Conservation (phyloP, 495 filamentous ascomycete genomes). For the Podospora sp. region DNA sequence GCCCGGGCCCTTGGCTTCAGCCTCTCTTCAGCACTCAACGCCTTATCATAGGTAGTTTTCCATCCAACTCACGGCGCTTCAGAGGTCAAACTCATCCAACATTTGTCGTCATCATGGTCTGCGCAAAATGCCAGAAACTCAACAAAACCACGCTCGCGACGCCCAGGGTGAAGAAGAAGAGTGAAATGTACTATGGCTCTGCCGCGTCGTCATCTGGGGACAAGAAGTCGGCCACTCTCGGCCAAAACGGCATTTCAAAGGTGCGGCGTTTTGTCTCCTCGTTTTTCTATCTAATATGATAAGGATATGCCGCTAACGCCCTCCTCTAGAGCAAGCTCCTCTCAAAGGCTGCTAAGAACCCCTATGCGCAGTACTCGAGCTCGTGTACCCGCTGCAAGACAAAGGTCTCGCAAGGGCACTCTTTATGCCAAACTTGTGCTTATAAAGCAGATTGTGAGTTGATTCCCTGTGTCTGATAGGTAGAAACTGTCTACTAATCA, state of each 20-base stretch:
- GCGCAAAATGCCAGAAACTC: slow-evolving; percentile 66
- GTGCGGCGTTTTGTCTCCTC: slow-evolving; percentile 28
- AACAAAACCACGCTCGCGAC: slow-evolving; percentile 68
- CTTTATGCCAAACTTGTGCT: slow-evolving; percentile 66
- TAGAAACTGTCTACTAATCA: slow-evolving; percentile 25
- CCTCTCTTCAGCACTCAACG: neutral
- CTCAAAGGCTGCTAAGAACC: slow-evolving; percentile 68
- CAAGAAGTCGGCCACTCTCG: slow-evolving; percentile 56
- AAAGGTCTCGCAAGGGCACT: slow-evolving; percentile 64
- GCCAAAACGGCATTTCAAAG: slow-evolving; percentile 58
- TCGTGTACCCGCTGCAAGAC: slow-evolving; percentile 65
- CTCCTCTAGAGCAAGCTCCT: slow-evolving; percentile 63
- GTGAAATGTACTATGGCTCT: slow-evolving; percentile 72
- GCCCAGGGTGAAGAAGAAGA: slow-evolving; percentile 70
- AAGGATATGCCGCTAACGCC: slow-evolving; percentile 31
- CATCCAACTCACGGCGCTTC: slow-evolving; percentile 6
- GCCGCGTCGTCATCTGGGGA: slow-evolving; percentile 44
- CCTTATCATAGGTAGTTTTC: neutral
- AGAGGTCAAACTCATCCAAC: neutral
- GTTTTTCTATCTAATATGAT: neutral
- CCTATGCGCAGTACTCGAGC: slow-evolving; percentile 66
- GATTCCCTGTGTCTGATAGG: neutral
- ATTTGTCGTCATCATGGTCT: slow-evolving; percentile 58
- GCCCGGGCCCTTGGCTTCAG: neutral
- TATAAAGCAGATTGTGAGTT: slow-evolving; percentile 64